Base-by-base conservation (phyloP, 371 early-diverging fungal species). In the Capillidium rhysosporum region DNA sequence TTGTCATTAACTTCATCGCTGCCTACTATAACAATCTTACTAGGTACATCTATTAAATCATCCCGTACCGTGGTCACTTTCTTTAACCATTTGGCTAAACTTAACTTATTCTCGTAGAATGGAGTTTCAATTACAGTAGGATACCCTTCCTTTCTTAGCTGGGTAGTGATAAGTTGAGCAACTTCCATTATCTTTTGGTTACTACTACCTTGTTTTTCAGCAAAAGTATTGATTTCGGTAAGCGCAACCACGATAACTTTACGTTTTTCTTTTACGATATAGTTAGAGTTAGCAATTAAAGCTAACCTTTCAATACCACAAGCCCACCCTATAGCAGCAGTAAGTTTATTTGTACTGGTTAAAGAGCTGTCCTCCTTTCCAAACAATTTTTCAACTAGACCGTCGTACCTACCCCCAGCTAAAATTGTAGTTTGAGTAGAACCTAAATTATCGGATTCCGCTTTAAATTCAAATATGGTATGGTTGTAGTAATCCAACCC, bases 401-500 rank as follows among this genome's bases (percentile, higher is more conserved):
- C 68, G 43, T 79, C 76, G 45, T 79, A 79, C 18, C 79, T 61
- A 5, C 80, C 80, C n/a, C 80, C 80, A 0, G 75, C 80, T 8
- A 79, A 61, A 5, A 79, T 64, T 1, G 80, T 76, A 21, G 65
- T 69, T 57, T 79, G 80, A 28, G 76, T 69, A 0, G 55, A 51
- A 0, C 79, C 79, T 5, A 79, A 58, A n/a, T 62, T 62, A 40
- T 60, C 59, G 7, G 34, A 25, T 14, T 57, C 38, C 29, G 57
- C 61, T 1, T 63, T 65, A 34, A 73, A 67, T 57, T 79, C 80
- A 62, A 69, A 79, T 8, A 79, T 73, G 1, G 80, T 78, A 44
- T 75, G 69, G 48, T 76, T 68, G 55, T 79, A 79, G 49, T 77
- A 79, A 47, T 79, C 80, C 21, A 79, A 63, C 0, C 80, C 80